Conservation (phyloP, 2,329 filamentous ascomycete genomes). For the Chrysoporthe austroafricana region DNA sequence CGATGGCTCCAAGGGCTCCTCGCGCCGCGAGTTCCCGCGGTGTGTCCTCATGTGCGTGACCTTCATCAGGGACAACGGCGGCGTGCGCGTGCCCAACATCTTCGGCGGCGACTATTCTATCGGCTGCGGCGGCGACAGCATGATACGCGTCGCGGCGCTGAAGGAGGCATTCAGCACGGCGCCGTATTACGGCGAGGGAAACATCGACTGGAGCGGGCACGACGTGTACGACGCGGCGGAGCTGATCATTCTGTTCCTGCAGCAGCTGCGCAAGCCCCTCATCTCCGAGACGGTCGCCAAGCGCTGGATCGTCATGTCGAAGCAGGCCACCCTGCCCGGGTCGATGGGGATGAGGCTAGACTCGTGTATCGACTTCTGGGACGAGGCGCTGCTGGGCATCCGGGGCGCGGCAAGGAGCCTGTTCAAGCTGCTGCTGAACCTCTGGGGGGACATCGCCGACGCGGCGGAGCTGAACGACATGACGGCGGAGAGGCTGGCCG, state of each 20-base stretch:
- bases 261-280: conserved; percentile 45
- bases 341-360: conserved; percentile 42
- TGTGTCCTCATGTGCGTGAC: conserved; percentile 46
- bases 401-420: conserved; percentile 42
- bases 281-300: conserved; percentile 44
- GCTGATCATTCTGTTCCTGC: conserved; percentile 44
- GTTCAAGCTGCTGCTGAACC: conserved; percentile 48
- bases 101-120: conserved; percentile 38
- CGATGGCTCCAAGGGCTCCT: conserved; percentile 39
- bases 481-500: conserved; percentile 48
- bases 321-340: conserved; percentile 43
- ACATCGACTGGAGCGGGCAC: conserved; percentile 42
- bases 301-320: conserved; percentile 46
- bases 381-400: conserved; percentile 47
- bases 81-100: conserved; percentile 41
- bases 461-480: conserved; percentile 46
- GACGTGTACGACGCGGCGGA: conserved; percentile 47
- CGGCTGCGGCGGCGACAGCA: conserved; percentile 35
- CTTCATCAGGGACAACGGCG: conserved; percentile 42
- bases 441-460: conserved; percentile 48
- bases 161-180: conserved; percentile 42
- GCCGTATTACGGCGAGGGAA: conserved; percentile 42
- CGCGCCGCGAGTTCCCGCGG: conserved; percentile 46
- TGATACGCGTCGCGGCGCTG: conserved; percentile 41
- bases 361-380: conserved; percentile 51